These are phyloP conservation scores for Globisporangium splendens DNA, from an alignment of 352 stramenopile genomes.

Conservation along the genomic window DNA sequence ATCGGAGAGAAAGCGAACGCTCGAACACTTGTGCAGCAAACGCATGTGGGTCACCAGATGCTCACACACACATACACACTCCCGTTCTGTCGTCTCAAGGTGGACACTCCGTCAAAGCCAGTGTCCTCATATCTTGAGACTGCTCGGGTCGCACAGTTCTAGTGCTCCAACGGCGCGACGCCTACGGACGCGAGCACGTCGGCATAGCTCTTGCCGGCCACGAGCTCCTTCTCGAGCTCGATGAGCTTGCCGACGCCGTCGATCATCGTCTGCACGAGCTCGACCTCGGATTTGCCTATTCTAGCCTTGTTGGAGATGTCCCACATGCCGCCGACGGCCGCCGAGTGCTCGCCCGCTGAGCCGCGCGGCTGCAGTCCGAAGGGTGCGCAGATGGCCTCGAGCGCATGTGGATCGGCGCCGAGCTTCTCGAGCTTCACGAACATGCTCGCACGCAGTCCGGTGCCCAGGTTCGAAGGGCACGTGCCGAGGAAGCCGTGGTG, in stretches of 20 bases:
- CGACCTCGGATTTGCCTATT: constrained; percentile 92
- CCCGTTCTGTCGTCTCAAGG: no score
- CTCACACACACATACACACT: no score
- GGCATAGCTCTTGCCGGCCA: constrained; percentile 55
- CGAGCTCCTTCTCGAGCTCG: constrained; percentile 88
- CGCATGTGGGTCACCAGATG: no score
- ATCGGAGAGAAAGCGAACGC: no score
- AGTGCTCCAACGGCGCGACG: constrained; percentile 22
- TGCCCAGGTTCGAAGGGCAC: constrained; percentile 87
- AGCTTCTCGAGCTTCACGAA: constrained; percentile 85
- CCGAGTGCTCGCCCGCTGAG: constrained; percentile 80
- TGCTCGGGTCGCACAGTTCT: not conserved
- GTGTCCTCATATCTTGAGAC: not conserved
- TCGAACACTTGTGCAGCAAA: no score
- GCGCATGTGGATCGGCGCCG: constrained; percentile 59
- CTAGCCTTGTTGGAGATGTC: constrained; percentile 94
- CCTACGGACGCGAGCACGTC: constrained; percentile 57
- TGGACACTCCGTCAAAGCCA: no score
- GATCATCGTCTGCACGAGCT: constrained; percentile 96
- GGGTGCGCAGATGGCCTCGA: constrained; percentile 72
- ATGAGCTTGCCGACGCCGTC: constrained; percentile 91
- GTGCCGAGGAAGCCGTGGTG: constrained; percentile 86
- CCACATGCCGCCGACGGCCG: constrained; percentile 82
- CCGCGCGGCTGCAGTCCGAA: constrained; percentile 79
- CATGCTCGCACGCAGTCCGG: constrained; percentile 77